Evolutionary conservation across 2,329 filamentous ascomycete genomes (phyloP), one percentile per base, ranked within the genome.

Genomic region (Verruconis gallopava): DNA sequence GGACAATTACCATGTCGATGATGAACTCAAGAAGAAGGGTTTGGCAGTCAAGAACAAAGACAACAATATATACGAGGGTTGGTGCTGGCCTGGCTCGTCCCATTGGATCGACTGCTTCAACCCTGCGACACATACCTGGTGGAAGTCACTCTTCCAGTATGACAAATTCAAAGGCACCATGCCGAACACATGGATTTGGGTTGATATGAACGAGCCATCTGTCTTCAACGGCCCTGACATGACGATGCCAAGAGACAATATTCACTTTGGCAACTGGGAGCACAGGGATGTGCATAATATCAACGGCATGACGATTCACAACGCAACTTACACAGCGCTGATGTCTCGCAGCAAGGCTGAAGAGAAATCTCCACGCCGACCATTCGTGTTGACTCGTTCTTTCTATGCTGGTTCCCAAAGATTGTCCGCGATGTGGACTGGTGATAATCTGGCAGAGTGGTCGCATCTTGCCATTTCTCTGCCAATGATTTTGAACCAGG

Each of bases 181-280:
- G 52, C 71, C 79, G 49, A 98, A 96, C 60, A 80, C 85, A 0
- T 95, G 85, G 62, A 77, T 98, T 53, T 98, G 91, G 91, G 98
- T 98, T 60, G 91, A 98, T 60, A 98, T 98, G 91, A 96, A 95
- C 57, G 91, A 98, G 65, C 91, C 91, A 0, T 96, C 91, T 0
- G 91, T 98, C 2, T 98, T 98, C 69, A 96, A 96, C 58, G 91
- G 91, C 0, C 91, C 91, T 0, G 91, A 98, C 62, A 93, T 86
- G 3, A 96, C 89, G 4, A 96, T 96, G 88, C 91, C 91, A 47
- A 95, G 95, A 64, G 91, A 98, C 67, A 98, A 98, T 58, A 63
- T 98, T 21, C 91, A 98, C 58, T 67, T 82, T 54, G 88, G 76
- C 40, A 76, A 81, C 55, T 98, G 91, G 91, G 91, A 98, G 61